Evolutionary conservation across 1,139 yeast genomes (phyloP), one percentile per base, ranked within the genome.

Genomic region (Geotrichum restrictum): DNA sequence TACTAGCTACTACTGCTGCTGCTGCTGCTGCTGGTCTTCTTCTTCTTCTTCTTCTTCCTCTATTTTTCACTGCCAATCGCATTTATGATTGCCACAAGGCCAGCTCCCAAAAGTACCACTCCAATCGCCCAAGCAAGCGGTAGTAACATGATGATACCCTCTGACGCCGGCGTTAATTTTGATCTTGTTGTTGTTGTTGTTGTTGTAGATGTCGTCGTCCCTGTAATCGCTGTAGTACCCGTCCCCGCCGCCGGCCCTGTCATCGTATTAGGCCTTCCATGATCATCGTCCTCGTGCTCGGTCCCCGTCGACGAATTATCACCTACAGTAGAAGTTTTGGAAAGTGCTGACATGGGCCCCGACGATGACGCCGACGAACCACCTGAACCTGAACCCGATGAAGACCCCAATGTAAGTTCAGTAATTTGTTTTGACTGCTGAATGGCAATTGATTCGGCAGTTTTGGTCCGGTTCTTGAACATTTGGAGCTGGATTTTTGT

Each of bases 101-200:
- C 55, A 18, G 62, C 53, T 13, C 67, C 67, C 3, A 62, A 40
- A 11, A 62, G 52, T n/a, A 62, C 63, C 11, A 63, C 65, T 6
- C 65, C 65, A 11, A 62, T 45, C 5, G 67, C 66, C 4, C 62
- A 58, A 21, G 59, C 52, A 37, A 60, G 48, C 3, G 64, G 62
- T n/a, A 60, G 52, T 7, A 55, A 48, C 7, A 39, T 48, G 42
- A 41, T 51, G 18, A 22, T 36, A 2, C 31, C 41, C 11, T 32
- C 10, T 19, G n/a, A n/a, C n/a, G n/a, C n/a, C n/a, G n/a, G n/a
- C n/a, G n/a, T n/a, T 8, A 24, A 8, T 24, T 43, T 24, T 13
- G 47, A 8, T 13, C 38, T 14, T 24, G 21, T 34, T 29, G 46
- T 13, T 16, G 49, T 29, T 18, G 52, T 16, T 13, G 52, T 18